Conservation (phyloP, 495 filamentous ascomycete species). For the Neurospora tetraspora region DNA sequence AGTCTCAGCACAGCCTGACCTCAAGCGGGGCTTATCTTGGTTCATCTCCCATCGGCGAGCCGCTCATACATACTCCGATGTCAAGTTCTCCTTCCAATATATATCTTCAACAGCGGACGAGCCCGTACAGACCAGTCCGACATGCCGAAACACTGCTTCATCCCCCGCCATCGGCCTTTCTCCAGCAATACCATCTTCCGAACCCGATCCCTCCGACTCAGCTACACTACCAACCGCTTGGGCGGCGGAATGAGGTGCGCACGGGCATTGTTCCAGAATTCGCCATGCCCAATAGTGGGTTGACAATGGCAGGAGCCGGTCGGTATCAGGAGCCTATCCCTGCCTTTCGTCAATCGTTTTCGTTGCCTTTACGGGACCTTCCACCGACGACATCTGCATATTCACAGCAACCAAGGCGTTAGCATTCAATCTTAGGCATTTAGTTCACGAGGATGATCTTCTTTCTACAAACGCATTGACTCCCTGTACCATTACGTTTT, state of each 20-base stretch:
- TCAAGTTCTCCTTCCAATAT: constrained; percentile 44
- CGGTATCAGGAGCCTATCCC: not conserved
- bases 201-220: constrained; percentile 46
- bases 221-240: constrained; percentile 94
- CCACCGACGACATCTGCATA: not conserved
- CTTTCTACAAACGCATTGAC: not conserved
- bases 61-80: constrained; percentile 43
- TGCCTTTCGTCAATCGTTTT: not conserved
- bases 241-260: constrained; percentile 65
- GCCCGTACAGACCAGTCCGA: constrained; percentile 87
- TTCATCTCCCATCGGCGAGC: constrained; percentile 42
- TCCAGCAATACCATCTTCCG: constrained; percentile 61
- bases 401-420: not conserved
- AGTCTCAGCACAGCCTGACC: constrained; percentile 23
- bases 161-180: constrained; percentile 70
- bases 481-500: not conserved
- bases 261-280: constrained; percentile 78
- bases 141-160: constrained; percentile 81
- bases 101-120: constrained; percentile 55
- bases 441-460: not conserved
- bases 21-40: constrained; percentile 21
- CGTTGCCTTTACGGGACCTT: not conserved
- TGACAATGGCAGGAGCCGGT: not conserved
- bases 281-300: constrained; percentile 10
- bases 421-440: not conserved